A percentile compares a stretch with the other conserved stretches of the same genome.
Evolutionary conservation across 1,139 yeast genomes (phyloP).

Genomic region (Kurtzmaniella natalensis): DNA sequence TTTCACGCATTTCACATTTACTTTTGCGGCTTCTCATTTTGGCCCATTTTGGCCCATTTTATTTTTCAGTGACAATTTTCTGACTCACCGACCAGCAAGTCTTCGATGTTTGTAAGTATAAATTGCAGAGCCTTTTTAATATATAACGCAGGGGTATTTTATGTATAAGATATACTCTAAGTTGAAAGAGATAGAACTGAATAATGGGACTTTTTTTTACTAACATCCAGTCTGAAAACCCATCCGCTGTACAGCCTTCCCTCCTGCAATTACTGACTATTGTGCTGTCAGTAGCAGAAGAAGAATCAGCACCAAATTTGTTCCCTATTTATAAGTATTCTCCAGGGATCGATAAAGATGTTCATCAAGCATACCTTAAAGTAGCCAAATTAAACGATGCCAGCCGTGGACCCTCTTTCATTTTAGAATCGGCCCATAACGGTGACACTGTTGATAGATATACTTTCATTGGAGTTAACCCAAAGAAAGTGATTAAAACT

Average conservation of each 20-base stretch:
- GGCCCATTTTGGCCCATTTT: no score
- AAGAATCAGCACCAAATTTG: conserved; percentile 44
- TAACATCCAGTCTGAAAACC: conserved; percentile 19
- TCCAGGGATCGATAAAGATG: conserved; percentile 74
- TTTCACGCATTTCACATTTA: no score
- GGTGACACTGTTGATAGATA: conserved; percentile 89
- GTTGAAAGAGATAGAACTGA: conserved; percentile 1
- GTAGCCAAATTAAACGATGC: conserved; percentile 66
- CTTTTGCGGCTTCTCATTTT: no score
- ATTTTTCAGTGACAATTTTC: no score
- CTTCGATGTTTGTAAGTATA: no score
- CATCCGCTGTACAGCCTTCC: conserved; percentile 57
- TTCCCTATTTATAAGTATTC: conserved; percentile 78
- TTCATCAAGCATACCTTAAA: conserved; percentile 85
- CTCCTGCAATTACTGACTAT: conserved; percentile 45
- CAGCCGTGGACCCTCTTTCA: conserved; percentile 63
- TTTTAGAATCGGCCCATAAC: conserved; percentile 82
- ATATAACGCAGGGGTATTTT: no score
- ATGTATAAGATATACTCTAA: no score
- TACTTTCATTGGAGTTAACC: conserved; percentile 85
- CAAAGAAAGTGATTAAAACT: conserved; percentile 75
- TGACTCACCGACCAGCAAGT: no score
- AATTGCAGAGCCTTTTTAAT: no score
- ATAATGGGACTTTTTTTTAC: conserved; percentile 6
- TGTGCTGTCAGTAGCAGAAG: conserved; percentile 21